These are phyloP conservation scores for Nicotiana knightiana DNA, from an alignment of 257 asterid genomes.

Conservation along the genomic window DNA sequence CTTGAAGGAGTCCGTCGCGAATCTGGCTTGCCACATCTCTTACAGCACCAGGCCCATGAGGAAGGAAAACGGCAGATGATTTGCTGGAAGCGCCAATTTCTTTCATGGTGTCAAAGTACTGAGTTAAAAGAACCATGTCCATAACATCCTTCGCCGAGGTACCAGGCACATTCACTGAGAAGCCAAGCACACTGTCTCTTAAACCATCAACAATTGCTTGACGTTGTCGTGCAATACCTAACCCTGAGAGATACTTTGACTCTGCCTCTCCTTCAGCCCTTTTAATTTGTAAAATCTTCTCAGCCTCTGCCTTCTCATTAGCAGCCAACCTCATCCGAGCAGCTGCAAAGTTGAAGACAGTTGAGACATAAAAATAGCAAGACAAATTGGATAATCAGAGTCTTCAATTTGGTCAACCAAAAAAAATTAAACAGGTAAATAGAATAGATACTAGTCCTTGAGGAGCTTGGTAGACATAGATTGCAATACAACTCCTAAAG, in stretches of 20 bases:
- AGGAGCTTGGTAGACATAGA: neutral
- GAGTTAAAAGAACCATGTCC: conserved; percentile 23
- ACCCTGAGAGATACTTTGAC: conserved; percentile 11
- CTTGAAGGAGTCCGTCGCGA: neutral
- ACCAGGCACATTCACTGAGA: conserved; percentile 21
- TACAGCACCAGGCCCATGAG: too few species aligned
- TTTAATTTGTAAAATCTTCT: too few species aligned
- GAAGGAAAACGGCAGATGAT: too few species aligned
- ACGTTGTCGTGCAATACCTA: conserved; percentile 25
- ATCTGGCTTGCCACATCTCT: too few species aligned
- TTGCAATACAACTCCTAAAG: neutral
- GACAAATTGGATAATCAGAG: neutral
- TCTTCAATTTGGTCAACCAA: neutral
- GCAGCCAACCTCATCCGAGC: conserved; percentile 26
- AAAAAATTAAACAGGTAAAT: neutral
- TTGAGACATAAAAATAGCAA: neutral
- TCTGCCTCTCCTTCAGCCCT: conserved; percentile 18
- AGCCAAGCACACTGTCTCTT: conserved; percentile 22
- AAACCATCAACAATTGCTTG: conserved; percentile 25
- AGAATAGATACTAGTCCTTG: neutral
- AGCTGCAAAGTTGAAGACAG: conserved; percentile 10
- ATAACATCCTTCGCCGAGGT: conserved; percentile 21
- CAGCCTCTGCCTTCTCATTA: conserved; percentile 11
- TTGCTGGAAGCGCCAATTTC: too few species aligned
- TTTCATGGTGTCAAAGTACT: conserved; percentile 1